Evolutionary conservation across 768 basidiomycete species (phyloP), one percentile per base, ranked within the genome.

Genomic region (Obba rivulosa): DNA sequence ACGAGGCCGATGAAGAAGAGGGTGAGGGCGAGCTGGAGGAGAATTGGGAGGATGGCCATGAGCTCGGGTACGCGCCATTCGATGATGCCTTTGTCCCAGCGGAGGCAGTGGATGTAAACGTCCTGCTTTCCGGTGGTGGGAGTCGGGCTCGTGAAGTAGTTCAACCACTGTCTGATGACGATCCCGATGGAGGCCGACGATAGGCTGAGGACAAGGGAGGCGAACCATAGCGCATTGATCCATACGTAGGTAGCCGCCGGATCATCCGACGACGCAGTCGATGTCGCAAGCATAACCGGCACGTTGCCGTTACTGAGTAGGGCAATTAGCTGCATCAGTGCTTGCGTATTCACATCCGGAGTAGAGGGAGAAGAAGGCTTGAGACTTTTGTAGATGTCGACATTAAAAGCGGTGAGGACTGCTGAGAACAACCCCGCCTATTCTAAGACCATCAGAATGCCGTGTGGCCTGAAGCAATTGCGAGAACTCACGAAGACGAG

Each of bases 91-190:
- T 49, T 52, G 24, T 57, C 49, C 21, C 52, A 45, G 2, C 57
- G 53, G 25, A 48, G 43, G 16, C 58, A 55, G 20, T 55, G 59
- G 21, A 52, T 43, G 11, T 51, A 35, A 11, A 50, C 51, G n/a
- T n/a, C 42, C 13, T 34, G 25, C 14, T 23, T 16, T 17, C 31
- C 23, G 37, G 37, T 8, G 31, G 44, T 8, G 31, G 44, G 23
- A 20, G 50, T 23, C 13, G 38, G 48, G 34, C 16, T 17, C 5
- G 24, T 20, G 41, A 23, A 48, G 8, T 43, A 25, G 34, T 53
- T 52, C 3, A 64, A 54, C 63, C 64, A 66, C 41, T 64, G 62
- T 40, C 62, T 60, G 24, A 58, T 58, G 28, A 62, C 43, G 50
- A 66, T 62, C 40, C 58, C 57, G 18, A 61, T 45, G 18, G 55